Base-by-base conservation (phyloP, 805 yeast genomes). In the Saccharomycopsis malanga region DNA sequence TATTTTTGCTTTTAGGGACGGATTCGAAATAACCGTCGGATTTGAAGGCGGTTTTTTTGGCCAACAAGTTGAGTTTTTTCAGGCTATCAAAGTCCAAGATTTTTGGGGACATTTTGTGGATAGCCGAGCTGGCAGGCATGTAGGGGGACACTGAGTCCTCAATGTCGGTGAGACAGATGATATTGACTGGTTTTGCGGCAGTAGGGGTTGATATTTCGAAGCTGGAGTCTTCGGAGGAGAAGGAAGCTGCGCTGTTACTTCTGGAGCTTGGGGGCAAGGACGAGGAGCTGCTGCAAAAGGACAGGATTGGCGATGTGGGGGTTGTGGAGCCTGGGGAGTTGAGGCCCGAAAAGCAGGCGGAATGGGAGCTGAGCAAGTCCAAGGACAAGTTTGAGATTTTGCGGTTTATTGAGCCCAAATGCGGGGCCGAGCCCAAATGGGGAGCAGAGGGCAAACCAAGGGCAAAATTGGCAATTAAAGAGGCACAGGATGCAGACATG, bases 11-110 rank as follows among this genome's bases (percentile, higher is more conserved):
- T 34, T 12, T 14, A 7, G 10, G 12, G 17, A 32, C 36, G 17
- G 36, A 9, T 9, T 32, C 36, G 15, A 32, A 32, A n/a, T 32
- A 32, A 5, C 36, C 36, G 17, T 32, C 17, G 12, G 17, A 6
- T 32, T 32, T 32, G 36, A 32, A 32, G 15, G 15, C 17, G 5
- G 36, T 32, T 18, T 36, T 12, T 36, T 36, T 36, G 34, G 18
- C 15, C 18, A 41, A n/a, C 6, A 35, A 14, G 9, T 35, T n/a
- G 22, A 30, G 12, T 15, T 38, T 46, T 4, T 14, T 20, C 14
- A 23, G 29, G 32, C 20, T 45, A 25, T 45, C 45, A 27, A 50
- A 49, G 29, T 49, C 49, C 43, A 49, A 45, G 18, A 41, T 36
- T 27, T 45, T 49, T 23, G 52, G 52, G 23, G 43, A 39, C 40